Evolutionary conservation across 169 alveolate species (phyloP), one percentile per base, ranked within the genome.

Genomic region (Plasmodium adleri): DNA sequence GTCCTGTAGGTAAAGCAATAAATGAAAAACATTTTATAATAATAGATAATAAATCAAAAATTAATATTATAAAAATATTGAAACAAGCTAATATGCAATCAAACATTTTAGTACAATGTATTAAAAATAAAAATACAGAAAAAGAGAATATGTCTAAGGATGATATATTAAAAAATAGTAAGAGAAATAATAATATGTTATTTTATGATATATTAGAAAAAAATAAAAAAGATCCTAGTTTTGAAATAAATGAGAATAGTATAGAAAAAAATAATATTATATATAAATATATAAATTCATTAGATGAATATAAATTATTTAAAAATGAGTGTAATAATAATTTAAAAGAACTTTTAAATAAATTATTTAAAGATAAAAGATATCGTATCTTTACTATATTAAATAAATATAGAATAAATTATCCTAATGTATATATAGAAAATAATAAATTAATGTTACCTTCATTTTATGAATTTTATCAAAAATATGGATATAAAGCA

Each of bases 1-100:
- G 92, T 20, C 92, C 92, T 0, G 45, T 86, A 52, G 92, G 92
- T 26, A 86, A 86, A 45, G 92, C 87, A 12, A 71, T 86, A n/a
- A 86, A 86, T 63, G 75, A 86, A 49, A 86, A 86, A 52, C 92
- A 73, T 52, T 9, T 86, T 59, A 86, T 86, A 17, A 54, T 86
- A 70, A 86, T 86, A 86, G 92, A 86, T 47, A 72, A 86, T 52
- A 86, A 86, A 49, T 70, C 92, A 2, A 70, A 70, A 49, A 86
- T 71, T 49, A 86, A 86, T 32, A 56, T 86, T 20, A 71, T 60
- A 20, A 86, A 86, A 72, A 59, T 86, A 59, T 74, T 86, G 13
- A 86, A 72, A 71, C 67, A 43, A 32, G 59, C 74, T 9, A 72
- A 72, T 52, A 22, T 86, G 9, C 39, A 39, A 39, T 17, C 54